Conservation (phyloP, 129 eudicot species). For the Lonicera japonica region DNA sequence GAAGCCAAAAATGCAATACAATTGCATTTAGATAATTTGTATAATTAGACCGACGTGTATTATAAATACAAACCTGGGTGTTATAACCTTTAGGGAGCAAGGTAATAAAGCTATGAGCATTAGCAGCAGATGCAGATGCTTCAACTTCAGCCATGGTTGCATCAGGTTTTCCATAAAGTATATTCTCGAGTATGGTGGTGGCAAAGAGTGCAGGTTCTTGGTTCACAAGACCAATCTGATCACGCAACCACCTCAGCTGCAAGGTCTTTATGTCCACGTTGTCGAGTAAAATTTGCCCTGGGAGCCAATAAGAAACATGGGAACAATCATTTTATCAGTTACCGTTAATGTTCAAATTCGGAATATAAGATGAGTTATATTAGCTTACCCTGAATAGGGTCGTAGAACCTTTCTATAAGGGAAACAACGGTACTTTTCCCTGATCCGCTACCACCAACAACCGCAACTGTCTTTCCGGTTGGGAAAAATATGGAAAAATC, state of each 20-base stretch:
- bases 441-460: slow-evolving; percentile 97
- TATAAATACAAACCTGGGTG: slow-evolving; percentile 58
- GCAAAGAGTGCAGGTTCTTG: slow-evolving; percentile 99
- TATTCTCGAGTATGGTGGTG: slow-evolving; percentile 92
- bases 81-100: slow-evolving; percentile 87
- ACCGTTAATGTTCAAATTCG: background rate
- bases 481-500: slow-evolving; percentile 83
- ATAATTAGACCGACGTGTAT: background rate
- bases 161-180: slow-evolving; percentile 82
- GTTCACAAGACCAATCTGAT: slow-evolving; percentile 89
- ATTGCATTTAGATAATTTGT: no score
- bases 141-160: slow-evolving; percentile 82
- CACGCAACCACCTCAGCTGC: slow-evolving; percentile 78
- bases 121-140: slow-evolving; percentile 88
- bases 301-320: background rate
- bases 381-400: slow-evolving; percentile 77
- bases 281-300: slow-evolving; percentile 87
- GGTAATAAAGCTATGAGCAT: slow-evolving; percentile 89
- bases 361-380: background rate
- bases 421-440: slow-evolving; percentile 98
- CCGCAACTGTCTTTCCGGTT: slow-evolving; percentile 95
- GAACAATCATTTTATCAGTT: background rate
- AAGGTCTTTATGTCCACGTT: slow-evolving; percentile 76
- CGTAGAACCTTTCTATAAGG: slow-evolving; percentile 82
- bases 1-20: no score